Base-by-base conservation (phyloP, 106 monocot genomes). In the Platanthera guangdongensis region DNA sequence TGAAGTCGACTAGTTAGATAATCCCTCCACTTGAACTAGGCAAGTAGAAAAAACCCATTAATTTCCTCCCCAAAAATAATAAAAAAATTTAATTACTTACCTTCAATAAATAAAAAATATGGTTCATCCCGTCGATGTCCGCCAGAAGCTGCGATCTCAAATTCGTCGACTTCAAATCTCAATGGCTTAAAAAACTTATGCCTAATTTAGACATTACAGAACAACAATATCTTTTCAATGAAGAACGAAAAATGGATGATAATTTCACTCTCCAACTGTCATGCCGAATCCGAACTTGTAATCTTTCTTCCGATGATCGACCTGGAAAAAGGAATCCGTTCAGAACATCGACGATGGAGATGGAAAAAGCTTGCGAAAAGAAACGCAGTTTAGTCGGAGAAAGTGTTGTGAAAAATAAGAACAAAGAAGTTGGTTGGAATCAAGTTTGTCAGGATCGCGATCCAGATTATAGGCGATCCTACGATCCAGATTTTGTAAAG, bases 281-380 rank as follows among this genome's bases (percentile, higher is more conserved):
- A 99, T 81, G 7, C 97, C 97, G 76, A 99, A 94, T 1, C 97
- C 97, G 71, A 99, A 99, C 74, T 99, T 99, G 85, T 94, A 99
- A 65, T 99, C 89, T 84, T 94, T 94, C 90, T 94, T 99, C 46
- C 50, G 8, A 79, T 99, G 99, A 81, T 99, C 94, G 76, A 99
- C 78, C 94, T 99, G 91, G 80, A 85, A 53, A 53, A 55, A 32
- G 2, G 55, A 19, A 18, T 19, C 21, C 5, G 21, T 78, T 16
- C 46, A 32, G 28, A 60, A 28, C 72, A 75, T 7, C 13, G 51
- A 60, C 51, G 51, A 60, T 50, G 28, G 3, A 62, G 28, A 57
- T 14, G 19, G 19, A 19, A 19, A 1, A 8, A 21, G 7, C n/a
- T 59, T n/a, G 19, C 9, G 21, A 60, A 60, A 21, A 60, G 59